Percentiles rank a stretch among this genome's conserved stretches.
These are phyloP conservation scores for Diophrys sp. DNA, from an alignment of 73 alveolate species.

Conservation along the genomic window DNA sequence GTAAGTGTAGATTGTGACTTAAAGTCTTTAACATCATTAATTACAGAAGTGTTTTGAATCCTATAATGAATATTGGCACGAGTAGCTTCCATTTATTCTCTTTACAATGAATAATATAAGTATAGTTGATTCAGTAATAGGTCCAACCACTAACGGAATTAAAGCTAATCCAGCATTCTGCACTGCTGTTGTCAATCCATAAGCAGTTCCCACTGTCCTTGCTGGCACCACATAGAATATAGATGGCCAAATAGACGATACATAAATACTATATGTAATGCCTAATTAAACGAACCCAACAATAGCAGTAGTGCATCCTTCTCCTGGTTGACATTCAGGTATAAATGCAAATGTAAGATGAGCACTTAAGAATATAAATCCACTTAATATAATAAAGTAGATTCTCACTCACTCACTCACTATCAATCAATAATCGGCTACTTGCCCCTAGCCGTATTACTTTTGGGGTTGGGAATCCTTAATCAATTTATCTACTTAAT, in stretches of 20 bases:
- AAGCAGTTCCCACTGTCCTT: conserved; percentile 82
- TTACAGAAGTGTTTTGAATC: no score
- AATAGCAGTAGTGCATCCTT: conserved; percentile 31
- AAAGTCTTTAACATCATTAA: no score
- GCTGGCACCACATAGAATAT: conserved; percentile 78
- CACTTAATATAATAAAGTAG: conserved; percentile 6
- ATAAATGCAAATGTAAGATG: conserved; percentile 42
- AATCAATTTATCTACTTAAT: no score
- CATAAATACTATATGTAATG: conserved; percentile 75
- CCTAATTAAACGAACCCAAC: conserved; percentile 66
- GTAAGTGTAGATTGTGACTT: no score
- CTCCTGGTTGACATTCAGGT: conserved; percentile 40
- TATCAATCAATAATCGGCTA: no score
- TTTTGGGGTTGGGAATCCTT: no score
- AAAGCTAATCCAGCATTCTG: conserved; percentile 73
- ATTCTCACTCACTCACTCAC: no score
- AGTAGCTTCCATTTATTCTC: no score
- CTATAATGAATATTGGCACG: no score
- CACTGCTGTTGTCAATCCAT: conserved; percentile 75
- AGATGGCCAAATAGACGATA: conserved; percentile 81
- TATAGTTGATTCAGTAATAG: not conserved
- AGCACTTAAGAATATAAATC: not conserved
- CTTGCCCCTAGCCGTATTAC: no score
- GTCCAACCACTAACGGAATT: conserved; percentile 69
- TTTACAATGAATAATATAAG: no score